A percentile compares a stretch with the other conserved stretches of the same genome.
phyloP scores from a whole-genome alignment of 2,329 filamentous ascomycete species.

The Diplodia mutila region DNA sequence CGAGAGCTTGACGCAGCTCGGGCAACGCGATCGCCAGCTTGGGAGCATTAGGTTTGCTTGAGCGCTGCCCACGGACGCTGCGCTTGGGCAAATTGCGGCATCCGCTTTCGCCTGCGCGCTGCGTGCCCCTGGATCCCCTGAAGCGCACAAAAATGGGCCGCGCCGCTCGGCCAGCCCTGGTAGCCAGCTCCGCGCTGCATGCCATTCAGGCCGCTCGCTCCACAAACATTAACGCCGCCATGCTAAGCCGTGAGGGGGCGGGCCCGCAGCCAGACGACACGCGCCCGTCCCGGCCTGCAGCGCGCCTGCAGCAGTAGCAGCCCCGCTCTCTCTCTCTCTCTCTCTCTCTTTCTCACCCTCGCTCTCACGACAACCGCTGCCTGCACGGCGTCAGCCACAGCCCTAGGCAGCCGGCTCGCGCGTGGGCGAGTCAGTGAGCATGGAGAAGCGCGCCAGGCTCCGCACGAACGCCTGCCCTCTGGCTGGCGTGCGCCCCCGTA shows the following conservation, averaged over 20 bases:
- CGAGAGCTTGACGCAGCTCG: conserved; percentile 24
- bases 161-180: conserved; percentile 21
- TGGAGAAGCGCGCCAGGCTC: conserved; percentile 17
- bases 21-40: conserved; percentile 25
- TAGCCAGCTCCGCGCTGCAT: conserved; percentile 23
- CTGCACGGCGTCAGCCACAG: neutral
- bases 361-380: neutral
- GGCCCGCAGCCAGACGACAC: conserved; percentile 1
- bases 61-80: conserved; percentile 18
- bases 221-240: conserved; percentile 15
- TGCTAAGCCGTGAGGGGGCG: conserved; percentile 15
- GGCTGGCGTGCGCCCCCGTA: conserved; percentile 5
- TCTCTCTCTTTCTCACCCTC: too few species aligned
- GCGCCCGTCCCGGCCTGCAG: neutral
- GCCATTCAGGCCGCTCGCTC: conserved; percentile 18
- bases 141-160: conserved; percentile 21
- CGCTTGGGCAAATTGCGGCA: conserved; percentile 25
- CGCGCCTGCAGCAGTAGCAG: neutral
- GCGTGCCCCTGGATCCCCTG: conserved; percentile 21
- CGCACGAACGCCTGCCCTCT: conserved; percentile 6
- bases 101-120: conserved; percentile 24
- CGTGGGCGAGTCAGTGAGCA: conserved; percentile 15
- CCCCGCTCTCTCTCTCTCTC: too few species aligned
- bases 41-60: conserved; percentile 24
- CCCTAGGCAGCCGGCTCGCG: neutral